phyloP scores from a whole-genome alignment of 2,329 filamentous ascomycete species.

The Sodiomyces alkalinus region DNA sequence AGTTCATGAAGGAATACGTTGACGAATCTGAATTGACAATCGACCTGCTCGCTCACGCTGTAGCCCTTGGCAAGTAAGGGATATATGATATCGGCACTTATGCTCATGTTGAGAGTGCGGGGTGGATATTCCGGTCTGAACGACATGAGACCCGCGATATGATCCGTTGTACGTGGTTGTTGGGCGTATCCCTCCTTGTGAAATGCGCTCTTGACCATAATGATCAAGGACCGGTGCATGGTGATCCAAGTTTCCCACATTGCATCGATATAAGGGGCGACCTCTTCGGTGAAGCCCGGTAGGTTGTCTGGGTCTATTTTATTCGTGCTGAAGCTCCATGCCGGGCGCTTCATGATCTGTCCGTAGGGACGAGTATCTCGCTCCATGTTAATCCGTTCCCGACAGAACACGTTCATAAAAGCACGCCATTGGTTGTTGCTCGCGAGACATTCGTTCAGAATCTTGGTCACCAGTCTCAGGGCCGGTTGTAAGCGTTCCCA shows the following conservation, averaged over 20 bases:
- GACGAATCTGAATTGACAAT: constrained; percentile 10
- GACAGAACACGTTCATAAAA: constrained; percentile 12
- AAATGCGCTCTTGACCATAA: too few relatives aligned
- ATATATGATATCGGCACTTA: constrained; percentile 11
- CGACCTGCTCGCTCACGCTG: constrained; percentile 12
- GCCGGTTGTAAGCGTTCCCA: constrained; percentile 15
- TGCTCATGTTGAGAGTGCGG: constrained; percentile 3
- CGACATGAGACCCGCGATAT: too few relatives aligned
- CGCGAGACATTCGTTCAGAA: constrained; percentile 7
- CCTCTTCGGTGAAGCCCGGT: too few relatives aligned
- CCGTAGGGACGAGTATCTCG: constrained; percentile 6
- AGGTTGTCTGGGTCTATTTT: too few relatives aligned
- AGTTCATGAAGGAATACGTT: constrained; percentile 13
- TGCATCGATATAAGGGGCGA: too few relatives aligned
- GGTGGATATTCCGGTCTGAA: too few relatives aligned
- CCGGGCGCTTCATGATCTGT: not conserved
- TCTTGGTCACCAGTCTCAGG: constrained; percentile 12
- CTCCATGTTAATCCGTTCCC: constrained; percentile 5
- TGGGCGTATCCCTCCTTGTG: too few relatives aligned
- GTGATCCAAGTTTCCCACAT: not conserved
- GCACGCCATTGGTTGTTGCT: constrained; percentile 9
- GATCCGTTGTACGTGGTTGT: too few relatives aligned
- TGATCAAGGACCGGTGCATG: not conserved
- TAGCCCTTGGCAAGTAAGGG: constrained; percentile 11
- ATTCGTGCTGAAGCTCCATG: not conserved